phyloP scores from a whole-genome alignment of 2,329 filamentous ascomycete genomes.

The Lachnellula suecica region DNA sequence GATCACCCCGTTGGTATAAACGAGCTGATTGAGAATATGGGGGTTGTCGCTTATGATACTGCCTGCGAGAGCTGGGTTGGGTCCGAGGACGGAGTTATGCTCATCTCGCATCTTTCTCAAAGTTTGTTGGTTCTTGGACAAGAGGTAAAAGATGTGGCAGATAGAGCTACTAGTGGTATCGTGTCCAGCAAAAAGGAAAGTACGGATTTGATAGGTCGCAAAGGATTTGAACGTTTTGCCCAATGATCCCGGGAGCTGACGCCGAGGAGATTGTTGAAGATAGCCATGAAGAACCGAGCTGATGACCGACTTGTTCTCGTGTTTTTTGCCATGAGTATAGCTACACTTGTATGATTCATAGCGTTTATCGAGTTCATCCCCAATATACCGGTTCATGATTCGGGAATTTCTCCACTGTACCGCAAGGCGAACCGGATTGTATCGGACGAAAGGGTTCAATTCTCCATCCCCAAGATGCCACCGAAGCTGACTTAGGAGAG shows the following conservation, averaged over 20 bases:
- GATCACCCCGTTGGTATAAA: slow-evolving; percentile 21
- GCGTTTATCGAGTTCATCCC: slow-evolving; percentile 21
- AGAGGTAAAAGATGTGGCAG: slow-evolving; percentile 14
- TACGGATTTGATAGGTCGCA: slow-evolving; percentile 7
- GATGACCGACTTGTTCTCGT: slow-evolving; percentile 19
- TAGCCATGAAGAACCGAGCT: slow-evolving; percentile 23
- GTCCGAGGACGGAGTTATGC: slow-evolving; percentile 20
- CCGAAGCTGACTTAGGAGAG: slow-evolving; percentile 9
- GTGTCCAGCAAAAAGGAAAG: slow-evolving; percentile 27
- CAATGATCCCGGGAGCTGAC: neutral
- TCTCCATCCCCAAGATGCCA: slow-evolving; percentile 19
- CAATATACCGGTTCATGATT: slow-evolving; percentile 24
- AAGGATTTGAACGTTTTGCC: slow-evolving; percentile 13
- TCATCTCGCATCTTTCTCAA: slow-evolving; percentile 16
- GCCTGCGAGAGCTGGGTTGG: slow-evolving; percentile 5
- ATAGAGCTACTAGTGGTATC: slow-evolving; percentile 19
- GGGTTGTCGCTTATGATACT: slow-evolving; percentile 9
- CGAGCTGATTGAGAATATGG: slow-evolving; percentile 15
- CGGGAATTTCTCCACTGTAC: slow-evolving; percentile 20
- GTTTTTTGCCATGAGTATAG: slow-evolving; percentile 2
- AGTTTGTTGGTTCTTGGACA: slow-evolving; percentile 13
- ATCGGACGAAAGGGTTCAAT: slow-evolving; percentile 14
- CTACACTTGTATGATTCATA: slow-evolving; percentile 7
- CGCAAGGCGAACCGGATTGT: slow-evolving; percentile 19
- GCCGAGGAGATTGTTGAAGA: slow-evolving; percentile 8